These are phyloP conservation scores for Smittium culicis DNA, from an alignment of 371 early-diverging fungal species.

Conservation along the genomic window DNA sequence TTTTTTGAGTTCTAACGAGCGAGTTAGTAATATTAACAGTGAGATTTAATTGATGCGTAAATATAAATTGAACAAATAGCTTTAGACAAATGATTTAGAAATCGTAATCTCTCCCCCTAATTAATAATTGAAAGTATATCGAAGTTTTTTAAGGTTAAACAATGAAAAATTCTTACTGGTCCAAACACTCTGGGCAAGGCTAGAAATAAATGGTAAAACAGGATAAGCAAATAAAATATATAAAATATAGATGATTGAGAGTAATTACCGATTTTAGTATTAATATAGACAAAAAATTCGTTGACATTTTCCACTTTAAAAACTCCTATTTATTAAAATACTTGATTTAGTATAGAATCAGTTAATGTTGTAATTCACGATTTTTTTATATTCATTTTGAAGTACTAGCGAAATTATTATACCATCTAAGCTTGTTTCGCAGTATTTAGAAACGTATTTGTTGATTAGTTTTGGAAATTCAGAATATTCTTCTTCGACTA, in stretches of 20 bases:
- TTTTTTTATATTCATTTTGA: neutral
- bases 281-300: neutral
- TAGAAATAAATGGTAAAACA: neutral
- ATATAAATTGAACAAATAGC: neutral
- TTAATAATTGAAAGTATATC: too few relatives aligned
- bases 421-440: neutral
- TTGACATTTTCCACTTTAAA: neutral
- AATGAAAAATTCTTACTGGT: neutral
- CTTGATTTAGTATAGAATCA: neutral
- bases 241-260: neutral
- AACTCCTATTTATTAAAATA: neutral
- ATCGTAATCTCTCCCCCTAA: too few relatives aligned
- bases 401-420: neutral
- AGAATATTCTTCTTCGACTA: neutral
- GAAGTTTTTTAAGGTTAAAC: too few relatives aligned
- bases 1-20: neutral
- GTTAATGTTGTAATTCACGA: too few relatives aligned
- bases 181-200: neutral
- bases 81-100: too few relatives aligned
- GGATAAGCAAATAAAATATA: neutral
- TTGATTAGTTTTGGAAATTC: neutral
- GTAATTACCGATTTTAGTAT: neutral
- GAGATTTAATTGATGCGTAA: neutral
- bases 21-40: neutral
- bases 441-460: neutral